These are phyloP conservation scores for Phytopythium aichiense DNA, from an alignment of 352 stramenopile species.

Conservation along the genomic window DNA sequence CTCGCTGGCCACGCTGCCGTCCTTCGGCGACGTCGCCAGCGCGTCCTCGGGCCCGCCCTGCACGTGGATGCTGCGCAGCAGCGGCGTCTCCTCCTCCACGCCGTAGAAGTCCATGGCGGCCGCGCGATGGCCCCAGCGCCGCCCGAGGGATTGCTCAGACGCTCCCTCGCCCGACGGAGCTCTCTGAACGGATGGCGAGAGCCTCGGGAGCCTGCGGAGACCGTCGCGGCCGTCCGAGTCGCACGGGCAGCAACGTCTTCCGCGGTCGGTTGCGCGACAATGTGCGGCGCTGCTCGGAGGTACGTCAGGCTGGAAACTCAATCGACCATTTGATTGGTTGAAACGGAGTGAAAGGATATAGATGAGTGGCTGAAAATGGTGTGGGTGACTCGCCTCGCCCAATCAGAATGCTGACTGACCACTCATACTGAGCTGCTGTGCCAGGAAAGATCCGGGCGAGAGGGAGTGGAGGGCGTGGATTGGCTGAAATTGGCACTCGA, in stretches of 20 bases:
- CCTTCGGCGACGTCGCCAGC: constrained; percentile 5
- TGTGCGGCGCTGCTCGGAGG: neutral
- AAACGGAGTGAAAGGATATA: neutral
- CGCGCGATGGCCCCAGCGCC: neutral
- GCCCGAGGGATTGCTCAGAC: neutral
- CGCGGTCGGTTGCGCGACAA: neutral
- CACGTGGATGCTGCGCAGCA: constrained; percentile 17
- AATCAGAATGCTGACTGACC: neutral
- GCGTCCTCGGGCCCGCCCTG: neutral
- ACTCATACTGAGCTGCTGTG: neutral
- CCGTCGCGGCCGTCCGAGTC: neutral
- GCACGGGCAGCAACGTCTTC: neutral
- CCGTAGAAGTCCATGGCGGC: constrained; percentile 7
- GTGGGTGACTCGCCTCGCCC: neutral
- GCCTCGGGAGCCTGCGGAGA: neutral
- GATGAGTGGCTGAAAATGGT: neutral
- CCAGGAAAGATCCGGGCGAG: neutral
- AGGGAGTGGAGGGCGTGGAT: neutral
- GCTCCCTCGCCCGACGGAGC: neutral
- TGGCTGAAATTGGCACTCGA: neutral
- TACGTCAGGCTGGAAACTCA: neutral
- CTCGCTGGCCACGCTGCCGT: constrained; percentile 3
- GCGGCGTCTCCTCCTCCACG: constrained; percentile 30
- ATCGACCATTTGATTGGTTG: neutral
- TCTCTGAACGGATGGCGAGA: neutral